A percentile compares a stretch with the other conserved stretches of the same genome.
phyloP scores from a whole-genome alignment of 306 rosid genomes.

The Dryas drummondii region DNA sequence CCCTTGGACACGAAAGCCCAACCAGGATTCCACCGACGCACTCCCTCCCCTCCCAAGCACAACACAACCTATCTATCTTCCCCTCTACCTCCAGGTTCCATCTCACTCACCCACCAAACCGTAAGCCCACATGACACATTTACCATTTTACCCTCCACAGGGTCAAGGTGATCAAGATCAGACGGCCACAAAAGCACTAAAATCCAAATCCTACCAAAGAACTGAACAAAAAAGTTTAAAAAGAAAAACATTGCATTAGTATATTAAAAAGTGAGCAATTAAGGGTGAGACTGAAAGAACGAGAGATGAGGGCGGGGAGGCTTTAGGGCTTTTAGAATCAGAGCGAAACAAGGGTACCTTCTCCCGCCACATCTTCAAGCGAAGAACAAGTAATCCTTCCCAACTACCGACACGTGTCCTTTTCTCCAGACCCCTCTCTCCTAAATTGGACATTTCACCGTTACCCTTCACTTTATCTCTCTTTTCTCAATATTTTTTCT shows the following conservation, averaged over 20 bases:
- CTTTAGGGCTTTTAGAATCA: not conserved
- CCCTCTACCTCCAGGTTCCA: not conserved
- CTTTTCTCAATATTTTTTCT: not conserved
- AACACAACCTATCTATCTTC: not conserved
- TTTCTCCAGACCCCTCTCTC: constrained; percentile 20
- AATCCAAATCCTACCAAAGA: not conserved
- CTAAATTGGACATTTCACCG: constrained; percentile 39
- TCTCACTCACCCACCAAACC: not conserved
- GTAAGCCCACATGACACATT: not conserved
- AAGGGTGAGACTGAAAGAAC: not conserved
- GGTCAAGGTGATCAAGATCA: not conserved
- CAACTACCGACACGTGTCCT: constrained; percentile 50
- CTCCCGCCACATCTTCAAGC: constrained; percentile 60
- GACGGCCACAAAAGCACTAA: not conserved
- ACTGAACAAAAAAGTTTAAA: not conserved
- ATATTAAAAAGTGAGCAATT: not conserved
- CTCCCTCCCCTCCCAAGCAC: constrained; percentile 3
- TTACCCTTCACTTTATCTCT: constrained; percentile 16
- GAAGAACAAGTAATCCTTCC: constrained; percentile 26
- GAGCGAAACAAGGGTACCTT: constrained; percentile 24
- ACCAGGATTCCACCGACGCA: not conserved
- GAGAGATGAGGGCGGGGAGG: constrained; percentile 2
- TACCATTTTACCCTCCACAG: constrained; percentile 4
- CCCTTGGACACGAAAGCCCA: not conserved
- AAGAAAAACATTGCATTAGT: not conserved